A percentile compares a stretch with the other conserved stretches of the same genome.
Evolutionary conservation across 1,139 yeast genomes (phyloP).

Genomic region (Pichia cactophila): DNA sequence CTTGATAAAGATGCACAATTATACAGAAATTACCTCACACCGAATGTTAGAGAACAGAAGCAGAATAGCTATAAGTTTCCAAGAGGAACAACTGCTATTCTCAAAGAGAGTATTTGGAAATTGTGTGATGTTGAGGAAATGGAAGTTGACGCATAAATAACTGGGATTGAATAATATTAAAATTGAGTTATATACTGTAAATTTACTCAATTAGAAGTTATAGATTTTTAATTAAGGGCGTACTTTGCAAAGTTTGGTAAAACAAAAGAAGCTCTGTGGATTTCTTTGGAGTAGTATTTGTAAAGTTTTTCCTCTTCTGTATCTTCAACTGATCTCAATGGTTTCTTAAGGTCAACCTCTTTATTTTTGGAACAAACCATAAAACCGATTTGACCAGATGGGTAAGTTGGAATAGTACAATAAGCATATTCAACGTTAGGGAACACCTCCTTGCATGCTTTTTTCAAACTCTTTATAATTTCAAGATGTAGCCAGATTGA

Average conservation of each 20-base stretch:
- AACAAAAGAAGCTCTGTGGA: slow-evolving; percentile 81
- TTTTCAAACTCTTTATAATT: slow-evolving; percentile 66
- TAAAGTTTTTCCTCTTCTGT: slow-evolving; percentile 58
- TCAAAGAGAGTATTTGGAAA: slow-evolving; percentile 56
- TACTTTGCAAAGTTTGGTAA: slow-evolving; percentile 78
- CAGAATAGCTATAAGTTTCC: slow-evolving; percentile 76
- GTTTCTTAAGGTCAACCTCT: slow-evolving; percentile 52
- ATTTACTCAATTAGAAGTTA: neutral
- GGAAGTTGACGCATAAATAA: slow-evolving; percentile 9
- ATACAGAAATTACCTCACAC: slow-evolving; percentile 81
- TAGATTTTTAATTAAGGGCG: slow-evolving; percentile 13
- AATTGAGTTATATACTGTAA: neutral
- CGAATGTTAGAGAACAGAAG: slow-evolving; percentile 79
- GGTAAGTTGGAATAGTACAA: slow-evolving; percentile 87
- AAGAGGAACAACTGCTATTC: slow-evolving; percentile 86
- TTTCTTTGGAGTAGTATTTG: slow-evolving; percentile 70
- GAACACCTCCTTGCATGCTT: slow-evolving; percentile 71
- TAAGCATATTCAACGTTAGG: slow-evolving; percentile 84
- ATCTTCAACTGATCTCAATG: slow-evolving; percentile 57
- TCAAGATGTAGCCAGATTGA: slow-evolving; percentile 83
- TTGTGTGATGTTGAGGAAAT: slow-evolving; percentile 64
- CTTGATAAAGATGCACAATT: slow-evolving; percentile 79
- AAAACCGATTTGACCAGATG: slow-evolving; percentile 90
- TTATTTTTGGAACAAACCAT: slow-evolving; percentile 84
- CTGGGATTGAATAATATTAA: neutral